Evolutionary conservation across 2,329 filamentous ascomycete species (phyloP), one percentile per base, ranked within the genome.

Genomic region (Trichoderma lentiforme): DNA sequence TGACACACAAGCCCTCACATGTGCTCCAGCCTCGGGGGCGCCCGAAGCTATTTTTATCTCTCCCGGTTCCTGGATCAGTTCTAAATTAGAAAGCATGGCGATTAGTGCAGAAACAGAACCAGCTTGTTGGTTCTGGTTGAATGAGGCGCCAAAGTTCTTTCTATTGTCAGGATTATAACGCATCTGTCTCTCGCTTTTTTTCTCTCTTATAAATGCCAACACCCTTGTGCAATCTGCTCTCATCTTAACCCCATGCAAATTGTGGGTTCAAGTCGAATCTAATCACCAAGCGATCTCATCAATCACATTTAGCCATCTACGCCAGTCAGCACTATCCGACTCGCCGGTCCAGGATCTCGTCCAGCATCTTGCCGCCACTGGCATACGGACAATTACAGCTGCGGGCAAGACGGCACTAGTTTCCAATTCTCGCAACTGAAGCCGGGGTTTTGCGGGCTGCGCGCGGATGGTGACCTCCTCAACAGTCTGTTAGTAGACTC

Each of bases 281-380:
- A n/a, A 28, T 34, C 34, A 62, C 28, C 67, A 32, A 53, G 36
- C 36, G 57, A 70, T 70, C 67, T 70, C 28, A 47, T 62, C 57
- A 28, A 62, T 53, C 67, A 32, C 57, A 51, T 58, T 70, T 70
- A 70, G 57, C 67, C 57, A 53, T 62, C 67, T 70, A 30, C 57
- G 67, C 56, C 67, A 34, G 67, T 70, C 67, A 70, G 67, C 67
- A 70, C 67, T 70, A 70, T 70, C 21, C 43, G 39, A 34, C 36
- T 51, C 67, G 57, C 57, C 57, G 56, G 39, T 9, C 57, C 24
- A 53, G 57, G 67, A 70, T 70, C 57, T 70, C 39, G 7, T 61
- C 39, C 30, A 34, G 34, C 11, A 53, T 24, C 30, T 21, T 70
- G 4, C 36, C 66, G 30, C 43, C 15, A 62, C 66, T 21, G 12